Base-by-base conservation (phyloP, 768 basidiomycete species). In the Pisolithus sp. region DNA sequence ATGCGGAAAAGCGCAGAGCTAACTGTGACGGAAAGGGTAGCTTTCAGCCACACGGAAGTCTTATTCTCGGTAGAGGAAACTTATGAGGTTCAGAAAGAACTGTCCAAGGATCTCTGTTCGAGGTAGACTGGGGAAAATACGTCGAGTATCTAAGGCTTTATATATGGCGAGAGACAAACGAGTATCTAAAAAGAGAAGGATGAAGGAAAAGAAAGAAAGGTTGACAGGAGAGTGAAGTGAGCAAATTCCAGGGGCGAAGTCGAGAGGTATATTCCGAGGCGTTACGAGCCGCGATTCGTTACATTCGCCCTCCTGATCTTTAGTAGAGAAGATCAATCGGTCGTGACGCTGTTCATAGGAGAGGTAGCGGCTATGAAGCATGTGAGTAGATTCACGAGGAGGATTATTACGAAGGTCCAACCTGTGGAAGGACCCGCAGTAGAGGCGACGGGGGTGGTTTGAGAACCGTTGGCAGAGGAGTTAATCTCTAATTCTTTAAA, bases 11-110 rank as follows among this genome's bases (percentile, higher is more conserved):
- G 26, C 26, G 26, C 26, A 4, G 30, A 30, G 30, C 10, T n/a
- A n/a, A n/a, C n/a, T n/a, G 26, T 26, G 26, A 26, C 26, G 26
- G 26, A 26, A 26, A 26, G 26, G 26, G 26, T 26, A 26, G 26
- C 7, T 26, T 65, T 54, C 45, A 26, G 39, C 17, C 17, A 40
- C 39, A 40, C 39, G 17, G 39, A 17, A 40, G 39, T 40, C 39
- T n/a, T 5, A n/a, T 40, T 40, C 39, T 40, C 39, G 17, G 7
- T n/a, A n/a, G 20, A 20, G 20, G 39, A 20, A 3, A 3, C 17
- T 40, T 40, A n/a, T 8, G 17, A 7, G 7, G 15, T 17, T 40
- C 39, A 40, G 39, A 20, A 17, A 40, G 39, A 40, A 40, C 39
- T 40, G 10, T 17, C 39, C 39, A 40, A 40, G 17, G 20, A n/a